Conservation (phyloP, 2,329 filamentous ascomycete species). For the Botrytis fragariae region DNA sequence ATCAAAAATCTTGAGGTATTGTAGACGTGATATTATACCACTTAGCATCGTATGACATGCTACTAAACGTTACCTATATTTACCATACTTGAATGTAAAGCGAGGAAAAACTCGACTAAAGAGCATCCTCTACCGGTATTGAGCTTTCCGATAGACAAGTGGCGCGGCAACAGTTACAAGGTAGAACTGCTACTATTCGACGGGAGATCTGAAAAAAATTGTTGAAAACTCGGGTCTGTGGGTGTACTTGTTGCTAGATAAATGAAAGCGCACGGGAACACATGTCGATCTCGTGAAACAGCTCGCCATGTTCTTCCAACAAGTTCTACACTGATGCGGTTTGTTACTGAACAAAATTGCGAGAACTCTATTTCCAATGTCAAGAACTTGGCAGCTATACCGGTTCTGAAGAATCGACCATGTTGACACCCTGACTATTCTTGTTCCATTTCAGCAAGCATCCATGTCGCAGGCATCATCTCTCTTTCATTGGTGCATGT, state of each 20-base stretch:
- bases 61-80: not conserved
- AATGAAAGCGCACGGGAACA: not conserved
- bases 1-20: not conserved
- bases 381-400: not conserved
- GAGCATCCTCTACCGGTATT: not conserved
- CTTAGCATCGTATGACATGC: not conserved
- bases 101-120: not conserved
- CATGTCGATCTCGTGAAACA: not conserved
- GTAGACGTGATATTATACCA: not conserved
- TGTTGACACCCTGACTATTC: not conserved
- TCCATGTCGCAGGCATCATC: not conserved
- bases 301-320: not conserved
- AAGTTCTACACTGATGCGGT: not conserved
- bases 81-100: not conserved
- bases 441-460: not conserved
- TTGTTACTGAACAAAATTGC: not conserved
- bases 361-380: not conserved
- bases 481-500: not conserved
- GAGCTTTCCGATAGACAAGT: not conserved
- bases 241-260: not conserved
- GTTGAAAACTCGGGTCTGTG: not conserved
- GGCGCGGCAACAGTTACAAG: not conserved
- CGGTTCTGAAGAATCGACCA: not conserved
- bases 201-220: not conserved
- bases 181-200: not conserved